These are phyloP conservation scores for Byssochlamys sp. DNA, from an alignment of 2,329 filamentous ascomycete species.

Conservation along the genomic window DNA sequence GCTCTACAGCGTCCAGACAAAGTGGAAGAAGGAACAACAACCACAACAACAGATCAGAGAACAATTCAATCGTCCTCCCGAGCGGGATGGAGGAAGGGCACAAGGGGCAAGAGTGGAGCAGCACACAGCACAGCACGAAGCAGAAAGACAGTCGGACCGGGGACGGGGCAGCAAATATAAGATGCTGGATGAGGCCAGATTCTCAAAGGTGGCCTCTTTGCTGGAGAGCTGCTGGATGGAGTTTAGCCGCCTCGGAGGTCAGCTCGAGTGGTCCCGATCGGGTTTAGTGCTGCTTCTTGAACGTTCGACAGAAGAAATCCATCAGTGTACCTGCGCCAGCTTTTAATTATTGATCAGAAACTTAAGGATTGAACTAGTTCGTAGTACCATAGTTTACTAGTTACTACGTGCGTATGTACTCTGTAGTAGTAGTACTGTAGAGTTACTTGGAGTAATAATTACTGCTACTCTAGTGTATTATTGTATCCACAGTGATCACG, in stretches of 20 bases:
- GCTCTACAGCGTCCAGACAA: constrained; percentile 11
- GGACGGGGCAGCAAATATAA: constrained; percentile 16
- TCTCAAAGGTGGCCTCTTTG: constrained; percentile 38
- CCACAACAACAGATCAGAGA: constrained; percentile 4
- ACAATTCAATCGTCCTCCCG: constrained; percentile 5
- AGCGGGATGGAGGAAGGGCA: constrained; percentile 7
- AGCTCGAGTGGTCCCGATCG: background rate
- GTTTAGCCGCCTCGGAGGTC: background rate
- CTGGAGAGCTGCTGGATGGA: constrained; percentile 1
- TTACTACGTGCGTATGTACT: no score
- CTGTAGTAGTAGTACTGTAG: no score
- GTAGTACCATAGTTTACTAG: no score
- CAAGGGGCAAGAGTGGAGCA: constrained; percentile 7
- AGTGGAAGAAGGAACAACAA: constrained; percentile 6
- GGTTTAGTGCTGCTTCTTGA: constrained; percentile 2
- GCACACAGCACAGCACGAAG: constrained; percentile 7
- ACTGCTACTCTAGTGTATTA: no score
- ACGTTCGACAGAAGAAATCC: background rate
- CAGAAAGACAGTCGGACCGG: constrained; percentile 13
- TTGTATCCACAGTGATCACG: background rate
- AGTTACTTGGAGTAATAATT: no score
- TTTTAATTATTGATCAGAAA: no score
- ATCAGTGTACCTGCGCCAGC: no score
- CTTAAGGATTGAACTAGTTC: no score
- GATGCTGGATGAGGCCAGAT: constrained; percentile 16